Evolutionary conservation across 495 filamentous ascomycete species (phyloP).

Genomic region (Xylaria curta): DNA sequence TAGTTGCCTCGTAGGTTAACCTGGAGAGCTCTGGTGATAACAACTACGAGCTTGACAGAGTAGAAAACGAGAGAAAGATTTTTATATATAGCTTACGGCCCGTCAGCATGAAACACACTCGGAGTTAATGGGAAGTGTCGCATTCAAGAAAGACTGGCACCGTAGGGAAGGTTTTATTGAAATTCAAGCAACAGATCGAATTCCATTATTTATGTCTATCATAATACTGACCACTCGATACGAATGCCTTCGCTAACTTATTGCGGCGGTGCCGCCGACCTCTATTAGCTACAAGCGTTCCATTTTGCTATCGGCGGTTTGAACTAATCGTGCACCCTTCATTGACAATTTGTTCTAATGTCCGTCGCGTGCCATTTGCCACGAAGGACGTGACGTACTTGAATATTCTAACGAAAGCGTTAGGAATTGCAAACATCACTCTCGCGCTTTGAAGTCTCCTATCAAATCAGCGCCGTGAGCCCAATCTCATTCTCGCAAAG

Average conservation of each 20-base stretch:
- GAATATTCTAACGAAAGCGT: no score
- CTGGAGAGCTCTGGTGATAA: conserved; percentile 28
- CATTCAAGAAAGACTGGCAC: conserved; percentile 40
- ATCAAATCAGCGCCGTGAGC: not conserved
- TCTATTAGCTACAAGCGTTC: no score
- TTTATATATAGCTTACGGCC: conserved; percentile 32
- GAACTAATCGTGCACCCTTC: no score
- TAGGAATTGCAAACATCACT: not conserved
- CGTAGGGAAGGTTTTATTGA: conserved; percentile 36
- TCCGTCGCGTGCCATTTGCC: no score
- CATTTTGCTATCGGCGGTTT: no score
- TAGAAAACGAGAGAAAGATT: not conserved
- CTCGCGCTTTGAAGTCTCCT: not conserved
- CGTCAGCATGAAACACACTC: conserved; percentile 43
- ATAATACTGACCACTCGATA: no score
- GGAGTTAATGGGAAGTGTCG: conserved; percentile 39
- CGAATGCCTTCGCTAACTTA: no score
- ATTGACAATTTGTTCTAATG: no score
- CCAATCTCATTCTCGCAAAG: not conserved
- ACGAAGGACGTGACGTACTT: no score
- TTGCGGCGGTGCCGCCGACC: no score
- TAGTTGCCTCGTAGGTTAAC: conserved; percentile 11
- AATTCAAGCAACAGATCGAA: conserved; percentile 36
- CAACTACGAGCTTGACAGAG: not conserved
- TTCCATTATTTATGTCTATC: not conserved